Conservation (phyloP, 345 rosid species). For the Mangifera indica region DNA sequence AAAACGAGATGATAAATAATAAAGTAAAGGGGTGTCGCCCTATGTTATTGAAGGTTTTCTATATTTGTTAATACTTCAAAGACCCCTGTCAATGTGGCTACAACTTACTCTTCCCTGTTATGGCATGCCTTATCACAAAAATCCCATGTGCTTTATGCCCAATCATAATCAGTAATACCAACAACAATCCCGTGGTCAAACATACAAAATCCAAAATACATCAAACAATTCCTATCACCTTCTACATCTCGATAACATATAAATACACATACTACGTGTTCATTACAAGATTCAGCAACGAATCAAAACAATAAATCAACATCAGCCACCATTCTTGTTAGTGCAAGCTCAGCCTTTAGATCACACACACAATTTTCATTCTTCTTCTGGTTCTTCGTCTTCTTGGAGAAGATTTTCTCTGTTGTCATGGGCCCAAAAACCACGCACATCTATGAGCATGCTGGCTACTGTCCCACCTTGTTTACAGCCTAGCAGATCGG, state of each 20-base stretch:
- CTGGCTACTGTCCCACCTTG: constrained; percentile 98
- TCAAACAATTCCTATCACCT: not conserved
- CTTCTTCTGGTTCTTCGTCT: constrained; percentile 92
- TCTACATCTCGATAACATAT: not conserved
- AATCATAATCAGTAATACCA: not conserved
- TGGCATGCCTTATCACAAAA: not conserved
- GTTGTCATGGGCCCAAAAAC: constrained; percentile 99
- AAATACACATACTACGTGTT: constrained; percentile 1
- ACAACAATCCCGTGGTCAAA: not conserved
- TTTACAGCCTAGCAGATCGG: constrained; percentile 82
- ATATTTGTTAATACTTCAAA: too few relatives aligned
- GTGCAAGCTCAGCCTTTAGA: constrained; percentile 3
- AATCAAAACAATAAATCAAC: constrained; percentile 10
- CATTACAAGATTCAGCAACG: not conserved
- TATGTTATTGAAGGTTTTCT: too few relatives aligned
- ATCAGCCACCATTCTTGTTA: constrained; percentile 12
- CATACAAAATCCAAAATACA: not conserved
- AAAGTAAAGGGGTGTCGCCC: too few relatives aligned
- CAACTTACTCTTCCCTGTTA: too few relatives aligned
- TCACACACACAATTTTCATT: constrained; percentile 23
- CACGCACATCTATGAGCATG: constrained; percentile 96
- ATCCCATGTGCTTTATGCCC: not conserved
- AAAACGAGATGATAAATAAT: too few relatives aligned
- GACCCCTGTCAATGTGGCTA: too few relatives aligned
- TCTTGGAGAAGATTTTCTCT: constrained; percentile 98